A percentile compares a stretch with the other conserved stretches of the same genome.
phyloP scores from a whole-genome alignment of 345 rosid genomes.

The Limnanthes douglasii region DNA sequence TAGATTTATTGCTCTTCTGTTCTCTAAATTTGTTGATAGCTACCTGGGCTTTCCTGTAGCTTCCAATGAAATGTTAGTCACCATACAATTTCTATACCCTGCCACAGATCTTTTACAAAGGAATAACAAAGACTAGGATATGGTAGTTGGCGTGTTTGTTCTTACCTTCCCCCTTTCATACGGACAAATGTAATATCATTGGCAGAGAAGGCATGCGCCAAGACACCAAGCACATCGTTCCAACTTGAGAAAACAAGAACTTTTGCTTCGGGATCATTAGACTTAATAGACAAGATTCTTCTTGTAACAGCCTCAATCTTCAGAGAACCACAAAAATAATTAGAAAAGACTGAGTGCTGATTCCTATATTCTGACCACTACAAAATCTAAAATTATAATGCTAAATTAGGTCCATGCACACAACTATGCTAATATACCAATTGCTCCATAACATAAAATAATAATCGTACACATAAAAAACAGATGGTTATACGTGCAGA shows the following conservation, averaged over 20 bases:
- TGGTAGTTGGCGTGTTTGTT: constrained; percentile 1
- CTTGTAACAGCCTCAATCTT: constrained; percentile 88
- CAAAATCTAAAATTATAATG: no score
- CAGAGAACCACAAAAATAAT: constrained; percentile 12
- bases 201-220: constrained; percentile 69
- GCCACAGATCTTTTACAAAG: not conserved
- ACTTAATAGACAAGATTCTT: constrained; percentile 82
- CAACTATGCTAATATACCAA: no score
- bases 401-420: no score
- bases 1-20: constrained; percentile 19
- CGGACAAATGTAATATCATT: constrained; percentile 53
- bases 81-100: no score
- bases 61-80: constrained; percentile 1
- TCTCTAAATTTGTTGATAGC: constrained; percentile 74
- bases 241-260: constrained; percentile 95
- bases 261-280: constrained; percentile 56
- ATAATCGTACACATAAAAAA: no score
- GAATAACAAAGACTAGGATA: not conserved
- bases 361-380: not conserved
- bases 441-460: no score
- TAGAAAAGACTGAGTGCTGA: constrained; percentile 3
- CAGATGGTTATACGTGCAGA: no score
- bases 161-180: constrained; percentile 96
- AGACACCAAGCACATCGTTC: constrained; percentile 96
- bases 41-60: constrained; percentile 63